Evolutionary conservation across 2,329 filamentous ascomycete genomes (phyloP).

Genomic region (Colletotrichum paranaense): DNA sequence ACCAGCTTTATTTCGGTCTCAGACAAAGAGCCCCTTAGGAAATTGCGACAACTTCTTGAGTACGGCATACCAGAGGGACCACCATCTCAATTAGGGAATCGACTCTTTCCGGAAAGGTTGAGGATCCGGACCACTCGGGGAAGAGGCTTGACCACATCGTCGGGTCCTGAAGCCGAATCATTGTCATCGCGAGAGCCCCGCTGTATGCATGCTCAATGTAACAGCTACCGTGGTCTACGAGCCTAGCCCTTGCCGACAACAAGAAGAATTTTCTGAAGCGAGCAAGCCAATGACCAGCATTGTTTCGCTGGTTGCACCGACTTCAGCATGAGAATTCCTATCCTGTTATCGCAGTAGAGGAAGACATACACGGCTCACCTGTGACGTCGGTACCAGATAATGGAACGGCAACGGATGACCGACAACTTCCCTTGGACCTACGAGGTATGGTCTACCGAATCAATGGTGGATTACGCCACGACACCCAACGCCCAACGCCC

Average conservation of each 20-base stretch:
- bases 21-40: no score
- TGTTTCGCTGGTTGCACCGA: background rate
- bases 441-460: conserved; percentile 12
- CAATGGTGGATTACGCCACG: conserved; percentile 4
- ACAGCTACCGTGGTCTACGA: conserved; percentile 1
- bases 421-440: background rate
- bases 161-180: conserved; percentile 16
- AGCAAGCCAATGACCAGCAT: background rate
- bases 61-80: background rate
- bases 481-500: background rate
- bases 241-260: background rate
- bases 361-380: background rate
- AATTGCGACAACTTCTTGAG: background rate
- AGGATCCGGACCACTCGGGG: conserved; percentile 13
- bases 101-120: conserved; percentile 1
- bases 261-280: background rate
- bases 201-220: conserved; percentile 13
- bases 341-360: background rate
- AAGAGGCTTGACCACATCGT: conserved; percentile 5
- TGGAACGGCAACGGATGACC: background rate
- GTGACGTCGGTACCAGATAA: conserved; percentile 27
- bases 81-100: background rate
- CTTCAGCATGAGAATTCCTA: background rate
- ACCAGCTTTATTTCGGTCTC: background rate
- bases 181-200: conserved; percentile 7